Conservation (phyloP, 2,329 filamentous ascomycete species). For the Mycosphaerelloides madeirae region DNA sequence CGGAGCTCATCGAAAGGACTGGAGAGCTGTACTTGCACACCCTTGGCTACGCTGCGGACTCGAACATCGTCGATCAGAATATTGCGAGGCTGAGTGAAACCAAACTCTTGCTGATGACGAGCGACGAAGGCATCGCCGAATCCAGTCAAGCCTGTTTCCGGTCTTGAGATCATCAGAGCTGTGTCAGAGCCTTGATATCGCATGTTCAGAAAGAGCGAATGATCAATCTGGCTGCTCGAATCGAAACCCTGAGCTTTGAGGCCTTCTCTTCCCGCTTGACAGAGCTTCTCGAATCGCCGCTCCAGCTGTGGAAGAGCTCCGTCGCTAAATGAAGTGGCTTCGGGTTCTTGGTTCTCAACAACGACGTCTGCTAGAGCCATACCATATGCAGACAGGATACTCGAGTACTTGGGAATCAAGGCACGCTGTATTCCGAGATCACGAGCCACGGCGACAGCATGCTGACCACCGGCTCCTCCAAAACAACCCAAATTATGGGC, state of each 20-base stretch:
- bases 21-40: conserved; percentile 70
- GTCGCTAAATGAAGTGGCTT: conserved; percentile 53
- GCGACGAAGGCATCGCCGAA: conserved; percentile 34
- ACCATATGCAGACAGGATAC: conserved; percentile 78
- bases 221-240: conserved; percentile 63
- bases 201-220: conserved; percentile 50
- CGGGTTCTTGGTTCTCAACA: conserved; percentile 75
- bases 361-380: conserved; percentile 88
- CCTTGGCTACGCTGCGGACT: conserved; percentile 50
- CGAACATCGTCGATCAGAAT: conserved; percentile 40
- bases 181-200: conserved; percentile 50
- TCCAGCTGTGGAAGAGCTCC: conserved; percentile 56
- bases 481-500: conserved; percentile 81
- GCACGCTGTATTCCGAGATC: conserved; percentile 76
- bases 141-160: conserved; percentile 48
- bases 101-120: conserved; percentile 40
- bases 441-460: conserved; percentile 77
- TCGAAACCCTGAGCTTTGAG: conserved; percentile 74
- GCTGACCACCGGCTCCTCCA: conserved; percentile 81
- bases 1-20: conserved; percentile 79
- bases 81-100: conserved; percentile 35
- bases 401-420: conserved; percentile 76
- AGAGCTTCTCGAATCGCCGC: conserved; percentile 70
- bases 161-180: conserved; percentile 44
- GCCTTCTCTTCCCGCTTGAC: conserved; percentile 62